Percentiles rank a stretch among this genome's conserved stretches.
Conservation (phyloP, 768 basidiomycete species). For the Suillus variegatus region DNA sequence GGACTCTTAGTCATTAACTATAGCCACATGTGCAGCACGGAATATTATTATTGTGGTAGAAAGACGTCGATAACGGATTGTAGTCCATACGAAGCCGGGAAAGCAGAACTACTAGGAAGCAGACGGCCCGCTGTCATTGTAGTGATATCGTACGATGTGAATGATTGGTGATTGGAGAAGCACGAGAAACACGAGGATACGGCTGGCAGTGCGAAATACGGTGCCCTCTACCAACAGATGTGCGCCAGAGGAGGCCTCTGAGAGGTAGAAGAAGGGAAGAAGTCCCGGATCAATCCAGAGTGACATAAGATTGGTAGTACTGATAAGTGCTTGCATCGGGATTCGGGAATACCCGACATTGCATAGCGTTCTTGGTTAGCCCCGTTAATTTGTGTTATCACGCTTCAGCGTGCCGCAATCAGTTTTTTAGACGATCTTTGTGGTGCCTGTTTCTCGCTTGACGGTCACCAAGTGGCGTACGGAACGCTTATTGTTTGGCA, state of each 20-base stretch:
- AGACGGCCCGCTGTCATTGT: background rate
- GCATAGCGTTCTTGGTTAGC: background rate
- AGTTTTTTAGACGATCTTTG: background rate
- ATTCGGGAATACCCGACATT: background rate
- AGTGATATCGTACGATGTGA: background rate
- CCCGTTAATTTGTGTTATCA: background rate
- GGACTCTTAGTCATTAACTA: background rate
- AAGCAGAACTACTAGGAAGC: background rate
- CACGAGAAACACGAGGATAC: background rate
- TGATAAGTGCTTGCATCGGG: background rate
- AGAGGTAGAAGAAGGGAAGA: background rate
- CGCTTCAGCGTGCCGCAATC: background rate
- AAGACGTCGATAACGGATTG: background rate
- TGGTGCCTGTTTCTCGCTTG: background rate
- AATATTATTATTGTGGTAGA: background rate
- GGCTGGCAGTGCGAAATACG: background rate
- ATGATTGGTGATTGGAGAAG: background rate
- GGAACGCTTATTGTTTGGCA: slow-evolving; percentile 3
- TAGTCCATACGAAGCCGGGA: background rate
- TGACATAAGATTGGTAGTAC: background rate
- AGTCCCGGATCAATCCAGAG: background rate
- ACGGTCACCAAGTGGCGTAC: background rate
- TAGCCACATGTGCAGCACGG: background rate
- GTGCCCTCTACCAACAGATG: background rate
- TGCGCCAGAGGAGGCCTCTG: background rate